Conservation (phyloP, 305 asterid genomes). For the Solanum hybrid region DNA sequence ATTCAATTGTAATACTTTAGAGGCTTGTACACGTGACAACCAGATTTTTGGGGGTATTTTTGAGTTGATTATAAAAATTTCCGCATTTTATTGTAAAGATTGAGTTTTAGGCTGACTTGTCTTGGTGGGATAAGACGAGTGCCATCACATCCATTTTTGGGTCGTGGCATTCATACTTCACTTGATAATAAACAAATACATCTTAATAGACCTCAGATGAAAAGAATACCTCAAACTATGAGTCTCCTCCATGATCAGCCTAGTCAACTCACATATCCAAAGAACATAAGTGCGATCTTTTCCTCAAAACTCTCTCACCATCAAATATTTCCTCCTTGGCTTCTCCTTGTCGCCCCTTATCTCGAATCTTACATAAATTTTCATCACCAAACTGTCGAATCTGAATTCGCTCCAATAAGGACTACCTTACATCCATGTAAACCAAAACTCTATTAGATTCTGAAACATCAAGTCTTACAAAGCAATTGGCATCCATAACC, state of each 20-base stretch:
- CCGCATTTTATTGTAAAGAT: too few relatives aligned
- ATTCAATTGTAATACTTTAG: too few relatives aligned
- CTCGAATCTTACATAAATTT: not conserved
- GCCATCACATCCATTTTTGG: too few relatives aligned
- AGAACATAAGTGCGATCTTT: not conserved
- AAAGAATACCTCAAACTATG: not conserved
- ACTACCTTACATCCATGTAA: not conserved
- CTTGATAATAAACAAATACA: not conserved
- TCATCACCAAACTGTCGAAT: not conserved
- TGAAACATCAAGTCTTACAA: not conserved
- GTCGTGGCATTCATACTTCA: too few relatives aligned
- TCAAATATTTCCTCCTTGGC: not conserved
- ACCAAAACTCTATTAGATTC: not conserved
- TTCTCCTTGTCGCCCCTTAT: too few relatives aligned
- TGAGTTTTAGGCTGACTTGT: too few relatives aligned
- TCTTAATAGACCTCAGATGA: not conserved
- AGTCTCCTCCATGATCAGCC: not conserved
- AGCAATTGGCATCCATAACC: not conserved
- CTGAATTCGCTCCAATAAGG: rapidly evolving
- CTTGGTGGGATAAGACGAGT: too few relatives aligned
- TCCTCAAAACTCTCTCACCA: not conserved
- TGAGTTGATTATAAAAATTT: too few relatives aligned
- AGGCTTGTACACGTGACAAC: too few relatives aligned
- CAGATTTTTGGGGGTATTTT: too few relatives aligned
- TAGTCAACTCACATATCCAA: not conserved